Conservation (phyloP, 768 basidiomycete genomes). For the Mycena filopes region DNA sequence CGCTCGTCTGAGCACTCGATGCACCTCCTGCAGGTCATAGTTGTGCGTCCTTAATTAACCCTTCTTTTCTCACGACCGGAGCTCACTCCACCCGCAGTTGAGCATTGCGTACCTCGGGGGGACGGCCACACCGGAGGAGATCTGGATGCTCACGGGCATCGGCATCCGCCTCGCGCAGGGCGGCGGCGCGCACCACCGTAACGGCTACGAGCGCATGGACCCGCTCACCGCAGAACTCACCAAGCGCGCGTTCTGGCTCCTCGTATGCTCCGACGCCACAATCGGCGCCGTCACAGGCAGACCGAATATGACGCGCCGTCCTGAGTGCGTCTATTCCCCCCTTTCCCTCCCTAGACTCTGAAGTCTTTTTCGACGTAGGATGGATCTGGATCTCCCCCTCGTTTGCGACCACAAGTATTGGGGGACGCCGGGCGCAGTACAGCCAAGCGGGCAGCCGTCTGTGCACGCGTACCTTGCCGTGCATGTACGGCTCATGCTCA, state of each 20-base stretch:
- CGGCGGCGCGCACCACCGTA: not conserved
- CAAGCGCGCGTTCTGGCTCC: slow-evolving; percentile 65
- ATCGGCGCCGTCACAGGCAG: slow-evolving; percentile 66
- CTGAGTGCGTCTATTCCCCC: slow-evolving; percentile 61
- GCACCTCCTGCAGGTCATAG: not conserved
- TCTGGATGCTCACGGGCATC: not conserved
- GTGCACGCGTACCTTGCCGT: not conserved
- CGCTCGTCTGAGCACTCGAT: not conserved
- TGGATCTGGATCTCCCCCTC: slow-evolving; percentile 71
- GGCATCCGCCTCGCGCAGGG: not conserved
- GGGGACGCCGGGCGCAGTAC: not conserved
- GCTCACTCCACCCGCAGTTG: not conserved
- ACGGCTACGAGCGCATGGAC: slow-evolving; percentile 29
- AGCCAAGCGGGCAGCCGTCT: not conserved
- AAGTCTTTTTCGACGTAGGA: slow-evolving; percentile 56
- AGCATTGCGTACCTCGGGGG: not conserved
- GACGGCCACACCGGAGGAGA: not conserved
- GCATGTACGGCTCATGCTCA: not conserved
- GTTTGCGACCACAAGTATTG: slow-evolving; percentile 45
- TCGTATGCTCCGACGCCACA: slow-evolving; percentile 44
- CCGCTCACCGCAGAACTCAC: slow-evolving; percentile 65
- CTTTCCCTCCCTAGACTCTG: slow-evolving; percentile 5
- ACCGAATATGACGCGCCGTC: slow-evolving; percentile 71
- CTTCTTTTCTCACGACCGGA: not conserved
- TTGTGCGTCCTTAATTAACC: not conserved